Percentiles rank a stretch among this genome's conserved stretches.
Conservation (phyloP, 108 stramenopile genomes). For the Cyclotella kingstonii region DNA sequence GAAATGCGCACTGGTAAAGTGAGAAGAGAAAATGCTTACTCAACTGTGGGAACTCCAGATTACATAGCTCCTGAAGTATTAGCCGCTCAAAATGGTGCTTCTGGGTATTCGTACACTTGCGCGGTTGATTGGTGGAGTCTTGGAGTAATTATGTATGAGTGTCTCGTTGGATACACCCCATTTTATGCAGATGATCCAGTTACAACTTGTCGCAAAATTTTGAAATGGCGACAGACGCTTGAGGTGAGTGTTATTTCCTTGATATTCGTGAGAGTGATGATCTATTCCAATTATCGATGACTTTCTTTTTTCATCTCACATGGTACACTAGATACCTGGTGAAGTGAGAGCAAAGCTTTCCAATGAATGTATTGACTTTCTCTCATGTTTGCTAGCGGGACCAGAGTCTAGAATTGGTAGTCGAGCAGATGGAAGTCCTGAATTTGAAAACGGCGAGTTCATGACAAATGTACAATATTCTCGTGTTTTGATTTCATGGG, state of each 20-base stretch:
- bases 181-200: conserved; percentile 99
- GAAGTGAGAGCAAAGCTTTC: conserved; percentile 77
- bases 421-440: conserved; percentile 62
- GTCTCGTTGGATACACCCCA: conserved; percentile 99
- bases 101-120: conserved; percentile 93
- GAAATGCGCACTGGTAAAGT: conserved; percentile 67
- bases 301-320: too few species aligned
- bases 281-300: neutral
- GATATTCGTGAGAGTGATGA: neutral
- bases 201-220: conserved; percentile 96
- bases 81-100: conserved; percentile 89
- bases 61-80: conserved; percentile 99
- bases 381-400: conserved; percentile 83
- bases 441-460: conserved; percentile 66
- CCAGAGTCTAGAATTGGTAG: conserved; percentile 86
- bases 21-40: conserved; percentile 93
- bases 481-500: neutral
- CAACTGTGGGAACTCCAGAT: conserved; percentile 99
- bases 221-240: conserved; percentile 87
- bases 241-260: conserved; percentile 43
- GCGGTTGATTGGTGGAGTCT: conserved; percentile 99
- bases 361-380: conserved; percentile 85
- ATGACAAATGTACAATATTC: neutral
- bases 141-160: conserved; percentile 99
- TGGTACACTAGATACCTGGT: conserved; percentile 58